phyloP scores from a whole-genome alignment of 2,329 filamentous ascomycete species.

The Xylariales sp. region DNA sequence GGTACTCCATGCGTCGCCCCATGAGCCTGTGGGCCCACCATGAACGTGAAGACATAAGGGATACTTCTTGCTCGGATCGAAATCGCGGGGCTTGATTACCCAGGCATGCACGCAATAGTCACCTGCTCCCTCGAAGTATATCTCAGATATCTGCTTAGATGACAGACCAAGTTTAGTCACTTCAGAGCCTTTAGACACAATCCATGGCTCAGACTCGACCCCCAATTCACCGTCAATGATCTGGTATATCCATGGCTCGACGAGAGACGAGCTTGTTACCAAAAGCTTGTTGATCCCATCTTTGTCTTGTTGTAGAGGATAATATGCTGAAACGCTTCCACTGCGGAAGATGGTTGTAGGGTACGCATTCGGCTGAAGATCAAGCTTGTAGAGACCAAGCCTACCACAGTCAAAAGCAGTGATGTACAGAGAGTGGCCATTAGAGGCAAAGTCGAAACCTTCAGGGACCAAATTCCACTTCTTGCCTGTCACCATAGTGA shows the following conservation, averaged over 20 bases:
- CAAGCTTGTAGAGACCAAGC: constrained; percentile 27
- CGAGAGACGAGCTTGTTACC: constrained; percentile 31
- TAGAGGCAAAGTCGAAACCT: constrained; percentile 30
- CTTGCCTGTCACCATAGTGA: constrained; percentile 20
- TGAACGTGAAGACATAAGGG: constrained; percentile 35
- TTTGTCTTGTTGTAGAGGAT: constrained; percentile 21
- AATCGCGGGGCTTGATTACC: constrained; percentile 33
- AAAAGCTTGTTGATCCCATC: constrained; percentile 26
- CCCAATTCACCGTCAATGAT: constrained; percentile 23
- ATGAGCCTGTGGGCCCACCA: constrained; percentile 39
- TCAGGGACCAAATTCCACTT: constrained; percentile 24
- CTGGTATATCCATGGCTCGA: constrained; percentile 34
- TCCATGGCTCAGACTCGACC: constrained; percentile 14
- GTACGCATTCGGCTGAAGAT: constrained; percentile 23
- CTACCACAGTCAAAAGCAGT: constrained; percentile 29
- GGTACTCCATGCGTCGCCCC: constrained; percentile 49
- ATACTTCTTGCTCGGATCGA: constrained; percentile 32
- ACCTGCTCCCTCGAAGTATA: constrained; percentile 35
- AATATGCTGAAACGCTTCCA: constrained; percentile 24
- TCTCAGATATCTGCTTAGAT: constrained; percentile 32
- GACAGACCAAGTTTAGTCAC: constrained; percentile 28
- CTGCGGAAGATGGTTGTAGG: constrained; percentile 21
- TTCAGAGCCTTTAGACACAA: constrained; percentile 27
- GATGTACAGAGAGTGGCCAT: constrained; percentile 29
- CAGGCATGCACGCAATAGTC: constrained; percentile 33